Base-by-base conservation (phyloP, 805 yeast genomes). In the Metschnikowia cerradonensis region DNA sequence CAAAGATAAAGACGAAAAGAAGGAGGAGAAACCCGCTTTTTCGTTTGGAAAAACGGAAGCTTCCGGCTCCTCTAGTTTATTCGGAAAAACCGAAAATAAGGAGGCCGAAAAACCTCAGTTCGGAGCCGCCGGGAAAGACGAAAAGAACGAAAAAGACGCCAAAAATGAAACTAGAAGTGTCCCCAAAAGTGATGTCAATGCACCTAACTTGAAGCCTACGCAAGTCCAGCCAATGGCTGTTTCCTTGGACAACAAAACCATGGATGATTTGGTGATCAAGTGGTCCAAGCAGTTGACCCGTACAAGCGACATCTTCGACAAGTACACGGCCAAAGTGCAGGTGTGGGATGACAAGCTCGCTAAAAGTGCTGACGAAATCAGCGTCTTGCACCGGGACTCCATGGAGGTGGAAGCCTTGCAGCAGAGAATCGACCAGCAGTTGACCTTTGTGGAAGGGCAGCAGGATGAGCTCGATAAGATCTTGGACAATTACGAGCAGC, bases 221-320 rank as follows among this genome's bases (percentile, higher is more conserved):
- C 74, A 79, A 36, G 77, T 83, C 30, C 81, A 80, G 53, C 84
- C 90, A 4, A 77, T 83, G 51, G 86, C 87, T 32, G 78, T 90
- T 3, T 82, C 96, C 4, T 78, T 94, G 35, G 90, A 88, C 60
- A 94, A 94, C 69, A 90, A 90, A 66, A 90, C 97, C 1, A 73
- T 94, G 62, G 98, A 94, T 62, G 98, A 94, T 65, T 77, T 94
- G 57, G 87, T 94, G 40, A 81, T 90, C 13, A 90, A 87, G 67
- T 94, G 99, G 99, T 87, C 97, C 0, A 82, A 83, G 50, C 96
- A 94, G 58, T 70, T 94, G 52, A 76, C 92, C 1, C 77, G 80
- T 13, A 82, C 94, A 0, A 80, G 92, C 2, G 76, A 78, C 23
- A 84, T 88, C 35, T 94, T 91, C 69, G 85, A 84, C 52, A 68